Conservation (phyloP, 352 stramenopile genomes). For the Phytopythium oedochilum region DNA sequence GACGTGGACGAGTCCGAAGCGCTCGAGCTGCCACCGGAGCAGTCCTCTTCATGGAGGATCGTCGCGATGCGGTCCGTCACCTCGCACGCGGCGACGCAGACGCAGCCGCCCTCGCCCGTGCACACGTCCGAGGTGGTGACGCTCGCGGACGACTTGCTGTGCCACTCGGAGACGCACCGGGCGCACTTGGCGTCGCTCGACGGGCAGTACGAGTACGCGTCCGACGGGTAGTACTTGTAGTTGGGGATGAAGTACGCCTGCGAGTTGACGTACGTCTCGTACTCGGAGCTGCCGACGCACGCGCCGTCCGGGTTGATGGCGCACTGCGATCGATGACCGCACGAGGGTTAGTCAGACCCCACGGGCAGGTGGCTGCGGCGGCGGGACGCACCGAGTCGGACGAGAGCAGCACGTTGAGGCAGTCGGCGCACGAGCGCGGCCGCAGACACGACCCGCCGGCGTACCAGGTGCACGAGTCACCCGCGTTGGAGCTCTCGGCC, state of each 20-base stretch:
- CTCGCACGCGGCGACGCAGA: slow-evolving; percentile 41
- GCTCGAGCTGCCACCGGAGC: not conserved
- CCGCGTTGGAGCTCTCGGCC: slow-evolving; percentile 13
- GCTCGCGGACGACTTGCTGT: slow-evolving; percentile 16
- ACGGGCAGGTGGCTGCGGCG: no score
- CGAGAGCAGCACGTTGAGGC: slow-evolving; percentile 19
- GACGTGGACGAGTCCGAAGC: not conserved
- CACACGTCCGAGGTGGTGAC: slow-evolving; percentile 18
- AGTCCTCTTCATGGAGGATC: slow-evolving; percentile 9
- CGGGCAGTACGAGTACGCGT: slow-evolving; percentile 36
- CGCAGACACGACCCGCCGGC: slow-evolving; percentile 10
- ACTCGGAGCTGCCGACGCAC: slow-evolving; percentile 25
- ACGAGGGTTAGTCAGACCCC: not conserved
- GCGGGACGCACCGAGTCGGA: slow-evolving; percentile 9
- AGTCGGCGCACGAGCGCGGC: slow-evolving; percentile 23
- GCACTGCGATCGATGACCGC: slow-evolving; percentile 10
- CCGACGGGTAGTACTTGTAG: slow-evolving; percentile 21
- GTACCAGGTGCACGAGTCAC: slow-evolving; percentile 34
- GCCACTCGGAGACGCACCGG: slow-evolving; percentile 23
- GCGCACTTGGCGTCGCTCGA: slow-evolving; percentile 24
- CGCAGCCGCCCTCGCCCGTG: slow-evolving; percentile 22
- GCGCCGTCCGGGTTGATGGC: slow-evolving; percentile 24
- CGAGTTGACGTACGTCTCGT: slow-evolving; percentile 18
- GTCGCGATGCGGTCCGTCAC: slow-evolving; percentile 10
- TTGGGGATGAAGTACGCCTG: slow-evolving; percentile 20